Evolutionary conservation across 805 yeast species (phyloP).

Genomic region (Ogataea saltuana): DNA sequence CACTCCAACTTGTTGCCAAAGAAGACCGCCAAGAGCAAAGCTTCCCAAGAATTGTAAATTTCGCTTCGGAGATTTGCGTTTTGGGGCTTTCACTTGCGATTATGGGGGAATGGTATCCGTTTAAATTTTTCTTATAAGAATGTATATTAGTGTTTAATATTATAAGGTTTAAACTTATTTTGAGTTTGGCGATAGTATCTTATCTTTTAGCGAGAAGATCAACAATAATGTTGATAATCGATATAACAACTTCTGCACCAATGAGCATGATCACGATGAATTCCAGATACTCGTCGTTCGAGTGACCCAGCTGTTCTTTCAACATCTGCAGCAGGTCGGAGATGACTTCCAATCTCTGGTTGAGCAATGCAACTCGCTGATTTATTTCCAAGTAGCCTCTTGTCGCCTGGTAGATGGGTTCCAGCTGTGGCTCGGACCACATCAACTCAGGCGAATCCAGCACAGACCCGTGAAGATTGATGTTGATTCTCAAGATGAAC

Average conservation of each 20-base stretch:
- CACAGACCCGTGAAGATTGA: conserved; percentile 82
- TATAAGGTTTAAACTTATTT: conserved; percentile 17
- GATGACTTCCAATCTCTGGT: conserved; percentile 91
- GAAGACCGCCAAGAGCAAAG: conserved; percentile 55
- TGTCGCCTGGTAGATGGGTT: conserved; percentile 96
- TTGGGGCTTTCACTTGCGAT: conserved; percentile 10
- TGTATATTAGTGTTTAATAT: conserved; percentile 33
- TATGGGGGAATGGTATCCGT: conserved; percentile 16
- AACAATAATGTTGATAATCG: conserved; percentile 72
- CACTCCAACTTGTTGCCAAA: conserved; percentile 84
- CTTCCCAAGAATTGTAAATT: conserved; percentile 57
- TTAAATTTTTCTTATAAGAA: conserved; percentile 20
- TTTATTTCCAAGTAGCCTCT: conserved; percentile 94
- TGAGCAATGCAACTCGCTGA: conserved; percentile 85
- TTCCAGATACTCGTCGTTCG: conserved; percentile 89
- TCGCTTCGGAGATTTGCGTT: conserved; percentile 6
- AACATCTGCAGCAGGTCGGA: conserved; percentile 92
- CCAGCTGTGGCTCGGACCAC: conserved; percentile 99
- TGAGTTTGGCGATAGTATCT: neutral
- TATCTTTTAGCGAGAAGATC: conserved; percentile 31
- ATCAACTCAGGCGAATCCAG: conserved; percentile 95
- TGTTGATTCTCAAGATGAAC: conserved; percentile 81
- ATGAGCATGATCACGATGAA: conserved; percentile 87
- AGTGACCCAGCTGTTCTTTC: conserved; percentile 94
- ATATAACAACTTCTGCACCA: conserved; percentile 88